Evolutionary conservation across 345 rosid genomes (phyloP).

Genomic region (Microcos paniculata): DNA sequence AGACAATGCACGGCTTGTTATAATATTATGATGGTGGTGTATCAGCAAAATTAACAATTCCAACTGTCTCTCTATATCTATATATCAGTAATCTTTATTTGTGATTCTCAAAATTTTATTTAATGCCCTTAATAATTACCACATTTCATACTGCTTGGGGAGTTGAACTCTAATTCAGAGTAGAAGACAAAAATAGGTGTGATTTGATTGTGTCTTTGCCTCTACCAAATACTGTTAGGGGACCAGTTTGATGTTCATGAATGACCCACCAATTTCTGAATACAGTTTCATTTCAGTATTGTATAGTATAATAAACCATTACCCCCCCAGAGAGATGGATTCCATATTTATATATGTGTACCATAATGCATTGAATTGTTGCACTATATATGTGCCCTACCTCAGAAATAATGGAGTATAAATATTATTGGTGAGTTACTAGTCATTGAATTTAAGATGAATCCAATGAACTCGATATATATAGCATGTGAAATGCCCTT

Average conservation of each 20-base stretch:
- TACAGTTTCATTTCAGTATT: neutral
- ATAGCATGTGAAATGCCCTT: conserved; percentile 3
- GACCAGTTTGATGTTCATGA: conserved; percentile 6
- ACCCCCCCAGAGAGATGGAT: neutral
- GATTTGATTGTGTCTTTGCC: conserved; percentile 6
- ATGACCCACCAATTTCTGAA: conserved; percentile 10
- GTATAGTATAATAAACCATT: too few relatives aligned
- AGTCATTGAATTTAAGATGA: conserved; percentile 1
- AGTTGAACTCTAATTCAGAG: neutral
- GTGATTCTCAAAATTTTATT: neutral
- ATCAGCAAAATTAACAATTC: neutral
- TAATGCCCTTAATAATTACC: neutral
- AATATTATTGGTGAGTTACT: neutral
- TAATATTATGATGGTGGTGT: neutral
- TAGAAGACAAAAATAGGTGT: neutral
- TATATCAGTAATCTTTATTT: neutral
- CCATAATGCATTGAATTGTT: neutral
- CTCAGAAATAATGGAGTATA: neutral
- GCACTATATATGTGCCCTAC: neutral
- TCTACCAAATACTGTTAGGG: neutral
- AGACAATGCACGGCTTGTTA: neutral
- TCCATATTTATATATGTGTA: neutral
- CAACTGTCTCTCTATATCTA: neutral
- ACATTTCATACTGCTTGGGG: neutral
- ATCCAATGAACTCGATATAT: neutral